Conservation (phyloP, 2,329 filamentous ascomycete genomes). For the Fusarium sp. region DNA sequence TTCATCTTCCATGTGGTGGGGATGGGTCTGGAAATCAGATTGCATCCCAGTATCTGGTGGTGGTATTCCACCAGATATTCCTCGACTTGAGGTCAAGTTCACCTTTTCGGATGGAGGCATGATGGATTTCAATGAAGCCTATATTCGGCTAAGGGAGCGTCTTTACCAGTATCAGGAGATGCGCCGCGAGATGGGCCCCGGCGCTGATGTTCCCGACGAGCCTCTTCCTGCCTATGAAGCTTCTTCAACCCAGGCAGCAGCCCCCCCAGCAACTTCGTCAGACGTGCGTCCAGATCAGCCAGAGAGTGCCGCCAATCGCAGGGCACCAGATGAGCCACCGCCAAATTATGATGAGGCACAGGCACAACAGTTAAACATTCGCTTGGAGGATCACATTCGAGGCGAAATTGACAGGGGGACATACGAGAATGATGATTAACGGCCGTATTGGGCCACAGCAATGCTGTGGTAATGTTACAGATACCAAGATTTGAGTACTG, state of each 20-base stretch:
- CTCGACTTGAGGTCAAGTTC: conserved; percentile 82
- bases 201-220: conserved; percentile 78
- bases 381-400: conserved; percentile 76
- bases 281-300: conserved; percentile 48
- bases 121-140: conserved; percentile 86
- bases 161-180: conserved; percentile 83
- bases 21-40: conserved; percentile 87
- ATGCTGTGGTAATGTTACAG: conserved; percentile 36
- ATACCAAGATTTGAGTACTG: conserved; percentile 41
- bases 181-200: conserved; percentile 73
- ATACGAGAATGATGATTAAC: conserved; percentile 45
- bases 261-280: conserved; percentile 43
- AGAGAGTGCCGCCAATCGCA: conserved; percentile 53
- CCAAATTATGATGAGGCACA: conserved; percentile 94
- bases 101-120: conserved; percentile 97
- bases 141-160: conserved; percentile 85
- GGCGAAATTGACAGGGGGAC: conserved; percentile 74
- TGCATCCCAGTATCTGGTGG: conserved; percentile 86
- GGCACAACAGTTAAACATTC: conserved; percentile 69
- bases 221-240: conserved; percentile 89
- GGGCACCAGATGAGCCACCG: conserved; percentile 77
- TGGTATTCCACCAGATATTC: conserved; percentile 78
- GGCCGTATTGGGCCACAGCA: conserved; percentile 30
- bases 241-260: conserved; percentile 48
- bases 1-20: conserved; percentile 85